Evolutionary conservation across 768 basidiomycete species (phyloP).

Genomic region (Boletus bicolor): DNA sequence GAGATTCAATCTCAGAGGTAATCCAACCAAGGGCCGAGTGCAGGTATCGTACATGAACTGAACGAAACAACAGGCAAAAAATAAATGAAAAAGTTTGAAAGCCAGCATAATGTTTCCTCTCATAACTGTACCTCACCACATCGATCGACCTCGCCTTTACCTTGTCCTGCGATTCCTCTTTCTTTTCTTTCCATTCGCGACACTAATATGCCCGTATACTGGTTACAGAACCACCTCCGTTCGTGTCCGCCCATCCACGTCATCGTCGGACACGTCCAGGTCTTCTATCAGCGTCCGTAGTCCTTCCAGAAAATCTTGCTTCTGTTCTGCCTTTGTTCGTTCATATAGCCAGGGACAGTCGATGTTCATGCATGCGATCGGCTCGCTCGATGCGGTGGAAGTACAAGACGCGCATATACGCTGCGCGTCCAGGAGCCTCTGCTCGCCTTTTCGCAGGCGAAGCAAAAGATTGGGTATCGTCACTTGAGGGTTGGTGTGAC

Average conservation of each 20-base stretch:
- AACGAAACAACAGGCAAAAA: too few species aligned
- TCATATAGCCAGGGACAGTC: conserved; percentile 86
- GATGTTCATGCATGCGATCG: conserved; percentile 72
- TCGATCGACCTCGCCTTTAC: not conserved
- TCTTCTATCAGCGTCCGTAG: conserved; percentile 32
- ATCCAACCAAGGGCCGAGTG: too few species aligned
- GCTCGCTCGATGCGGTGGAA: conserved; percentile 50
- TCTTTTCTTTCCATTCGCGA: not conserved
- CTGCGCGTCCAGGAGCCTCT: conserved; percentile 55
- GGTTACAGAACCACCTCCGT: conserved; percentile 1
- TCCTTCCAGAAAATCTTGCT: conserved; percentile 29
- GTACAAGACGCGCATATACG: conserved; percentile 73
- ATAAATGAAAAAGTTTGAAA: too few species aligned
- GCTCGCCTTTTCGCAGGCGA: conserved; percentile 54
- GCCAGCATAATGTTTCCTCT: too few species aligned
- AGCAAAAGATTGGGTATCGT: conserved; percentile 56
- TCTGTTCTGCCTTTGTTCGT: conserved; percentile 55
- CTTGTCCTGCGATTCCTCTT: too few species aligned
- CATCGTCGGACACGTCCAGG: conserved; percentile 11
- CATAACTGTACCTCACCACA: too few species aligned
- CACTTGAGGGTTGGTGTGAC: conserved; percentile 46
- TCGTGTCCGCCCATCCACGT: not conserved
- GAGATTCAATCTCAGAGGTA: too few species aligned
- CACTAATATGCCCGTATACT: not conserved
- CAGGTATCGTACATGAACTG: too few species aligned